Conservation (phyloP, 2,329 filamentous ascomycete genomes). For the Trichoderma polysporum region DNA sequence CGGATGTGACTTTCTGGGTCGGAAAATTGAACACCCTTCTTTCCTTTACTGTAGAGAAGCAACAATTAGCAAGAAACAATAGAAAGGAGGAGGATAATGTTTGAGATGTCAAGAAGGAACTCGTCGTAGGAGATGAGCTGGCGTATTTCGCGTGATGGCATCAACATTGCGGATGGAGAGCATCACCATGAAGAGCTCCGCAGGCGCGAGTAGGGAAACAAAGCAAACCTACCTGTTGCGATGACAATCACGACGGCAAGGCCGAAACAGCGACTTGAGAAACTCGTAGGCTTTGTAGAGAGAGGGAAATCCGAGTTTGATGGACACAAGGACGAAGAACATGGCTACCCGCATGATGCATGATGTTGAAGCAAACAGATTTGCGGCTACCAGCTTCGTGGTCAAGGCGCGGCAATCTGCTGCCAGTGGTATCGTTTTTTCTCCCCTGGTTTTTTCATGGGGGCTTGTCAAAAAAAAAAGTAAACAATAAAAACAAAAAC, state of each 20-base stretch:
- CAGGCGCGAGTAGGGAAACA: background rate
- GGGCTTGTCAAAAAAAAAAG: background rate
- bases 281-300: background rate
- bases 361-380: background rate
- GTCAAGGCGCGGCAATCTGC: background rate
- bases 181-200: too few species aligned
- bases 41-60: background rate
- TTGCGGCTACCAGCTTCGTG: background rate
- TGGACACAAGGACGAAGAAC: background rate
- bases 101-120: background rate
- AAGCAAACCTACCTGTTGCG: background rate
- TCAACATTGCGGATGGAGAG: background rate
- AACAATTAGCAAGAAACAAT: background rate
- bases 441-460: background rate
- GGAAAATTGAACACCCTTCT: background rate
- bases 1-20: background rate
- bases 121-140: background rate
- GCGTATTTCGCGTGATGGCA: background rate
- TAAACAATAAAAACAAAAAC: background rate
- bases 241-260: background rate
- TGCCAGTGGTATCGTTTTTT: background rate
- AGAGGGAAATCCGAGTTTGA: background rate
- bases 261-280: conserved; percentile 1
- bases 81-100: background rate
- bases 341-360: background rate